Percentiles rank a stretch among this genome's conserved stretches.
phyloP scores from a whole-genome alignment of 768 basidiomycete genomes.

The Collybia sordida region DNA sequence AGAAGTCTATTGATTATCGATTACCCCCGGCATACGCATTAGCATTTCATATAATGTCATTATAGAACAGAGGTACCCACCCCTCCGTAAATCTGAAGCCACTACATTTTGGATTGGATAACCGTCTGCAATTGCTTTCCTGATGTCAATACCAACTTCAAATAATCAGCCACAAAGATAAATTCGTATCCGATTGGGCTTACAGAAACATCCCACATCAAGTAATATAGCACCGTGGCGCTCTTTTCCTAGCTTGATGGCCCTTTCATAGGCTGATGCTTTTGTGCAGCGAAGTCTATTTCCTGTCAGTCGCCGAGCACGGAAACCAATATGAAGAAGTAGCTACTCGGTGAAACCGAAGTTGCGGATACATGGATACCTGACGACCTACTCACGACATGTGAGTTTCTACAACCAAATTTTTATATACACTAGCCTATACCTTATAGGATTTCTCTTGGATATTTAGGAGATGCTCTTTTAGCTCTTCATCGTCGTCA shows the following conservation, averaged over 20 bases:
- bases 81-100: conserved; percentile 28
- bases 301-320: not conserved
- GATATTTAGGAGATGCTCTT: conserved; percentile 27
- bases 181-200: not conserved
- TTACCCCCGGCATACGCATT: too few relatives aligned
- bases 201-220: conserved; percentile 36
- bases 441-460: conserved; percentile 31
- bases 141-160: conserved; percentile 31
- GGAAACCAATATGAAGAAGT: too few relatives aligned
- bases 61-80: conserved; percentile 7
- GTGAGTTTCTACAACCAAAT: not conserved
- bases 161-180: not conserved
- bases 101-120: conserved; percentile 27
- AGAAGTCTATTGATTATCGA: conserved; percentile 36
- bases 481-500: conserved; percentile 25
- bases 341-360: conserved; percentile 27
- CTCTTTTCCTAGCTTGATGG: conserved; percentile 18
- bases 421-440: not conserved
- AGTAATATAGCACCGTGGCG: conserved; percentile 25
- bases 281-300: conserved; percentile 20
- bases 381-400: conserved; percentile 17
- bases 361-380: conserved; percentile 30
- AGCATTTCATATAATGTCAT: too few relatives aligned
- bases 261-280: conserved; percentile 24
- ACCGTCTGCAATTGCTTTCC: conserved; percentile 30